These are phyloP conservation scores for Physcomitrium patens DNA, from an alignment of 225 moss, liverwort and hornwort species.

Conservation along the genomic window DNA sequence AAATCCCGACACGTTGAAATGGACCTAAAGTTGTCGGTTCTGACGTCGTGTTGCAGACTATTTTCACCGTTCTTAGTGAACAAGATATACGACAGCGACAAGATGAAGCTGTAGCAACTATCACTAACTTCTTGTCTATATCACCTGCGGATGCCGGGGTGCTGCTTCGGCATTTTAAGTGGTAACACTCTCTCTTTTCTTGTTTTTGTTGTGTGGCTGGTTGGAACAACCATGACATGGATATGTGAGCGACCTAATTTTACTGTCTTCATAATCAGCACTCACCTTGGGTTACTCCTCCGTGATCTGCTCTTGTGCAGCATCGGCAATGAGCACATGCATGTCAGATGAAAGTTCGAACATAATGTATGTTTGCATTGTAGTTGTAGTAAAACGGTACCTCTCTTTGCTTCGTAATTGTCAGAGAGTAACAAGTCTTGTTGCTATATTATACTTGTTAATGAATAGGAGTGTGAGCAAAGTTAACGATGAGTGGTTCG, in stretches of 20 bases:
- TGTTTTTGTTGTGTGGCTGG: neutral
- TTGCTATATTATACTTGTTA: constrained; percentile 9
- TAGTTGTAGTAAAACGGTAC: neutral
- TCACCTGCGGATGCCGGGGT: constrained; percentile 83
- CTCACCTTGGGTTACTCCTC: constrained; percentile 18
- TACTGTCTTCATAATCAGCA: neutral
- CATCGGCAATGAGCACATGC: too few relatives aligned
- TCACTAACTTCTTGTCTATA: constrained; percentile 90
- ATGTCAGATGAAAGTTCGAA: neutral
- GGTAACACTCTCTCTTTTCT: constrained; percentile 39
- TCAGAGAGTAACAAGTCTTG: neutral
- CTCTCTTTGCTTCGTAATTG: neutral
- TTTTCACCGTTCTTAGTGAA: constrained; percentile 93
- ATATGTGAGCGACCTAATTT: constrained; percentile 21
- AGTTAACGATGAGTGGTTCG: constrained; percentile 98
- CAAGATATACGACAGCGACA: constrained; percentile 84
- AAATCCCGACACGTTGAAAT: constrained; percentile 6
- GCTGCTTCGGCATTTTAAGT: constrained; percentile 88
- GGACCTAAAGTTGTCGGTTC: neutral
- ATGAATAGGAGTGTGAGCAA: constrained; percentile 84
- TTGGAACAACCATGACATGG: neutral
- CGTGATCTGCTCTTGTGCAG: neutral
- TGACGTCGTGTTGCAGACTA: constrained; percentile 54
- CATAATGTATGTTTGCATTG: neutral
- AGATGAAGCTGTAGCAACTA: constrained; percentile 76